Conservation (phyloP, 345 rosid genomes). For the Zanthoxylum bungeanum region DNA sequence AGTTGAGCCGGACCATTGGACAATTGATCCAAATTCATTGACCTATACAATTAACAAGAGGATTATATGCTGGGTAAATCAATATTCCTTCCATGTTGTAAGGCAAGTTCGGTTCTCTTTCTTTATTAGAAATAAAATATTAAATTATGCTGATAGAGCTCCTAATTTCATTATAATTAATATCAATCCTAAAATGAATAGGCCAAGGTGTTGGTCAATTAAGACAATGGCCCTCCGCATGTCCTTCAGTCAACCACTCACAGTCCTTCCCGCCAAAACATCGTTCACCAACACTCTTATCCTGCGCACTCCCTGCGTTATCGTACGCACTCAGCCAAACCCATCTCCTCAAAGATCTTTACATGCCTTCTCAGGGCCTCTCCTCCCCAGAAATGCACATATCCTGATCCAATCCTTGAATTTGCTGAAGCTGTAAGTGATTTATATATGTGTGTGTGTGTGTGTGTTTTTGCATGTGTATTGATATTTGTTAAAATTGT, state of each 20-base stretch:
- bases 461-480: not conserved
- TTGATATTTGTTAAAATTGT: not conserved
- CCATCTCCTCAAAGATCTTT: not conserved
- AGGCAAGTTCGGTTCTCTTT: no score
- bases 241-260: not conserved
- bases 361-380: not conserved
- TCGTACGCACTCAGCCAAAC: conserved; percentile 1
- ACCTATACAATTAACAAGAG: no score
- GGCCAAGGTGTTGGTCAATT: not conserved
- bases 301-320: conserved; percentile 16
- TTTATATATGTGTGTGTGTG: not conserved
- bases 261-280: conserved; percentile 36
- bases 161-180: no score
- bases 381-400: conserved; percentile 28
- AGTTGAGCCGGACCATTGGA: no score
- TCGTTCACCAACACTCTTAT: conserved; percentile 9
- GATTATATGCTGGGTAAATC: no score
- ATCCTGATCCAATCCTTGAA: conserved; percentile 44
- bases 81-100: no score
- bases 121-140: no score
- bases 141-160: no score
- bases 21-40: no score
- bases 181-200: not conserved
- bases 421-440: conserved; percentile 36
- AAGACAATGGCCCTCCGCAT: not conserved